Evolutionary conservation across 2,329 filamentous ascomycete species (phyloP).

Genomic region (Venturia nashicola): DNA sequence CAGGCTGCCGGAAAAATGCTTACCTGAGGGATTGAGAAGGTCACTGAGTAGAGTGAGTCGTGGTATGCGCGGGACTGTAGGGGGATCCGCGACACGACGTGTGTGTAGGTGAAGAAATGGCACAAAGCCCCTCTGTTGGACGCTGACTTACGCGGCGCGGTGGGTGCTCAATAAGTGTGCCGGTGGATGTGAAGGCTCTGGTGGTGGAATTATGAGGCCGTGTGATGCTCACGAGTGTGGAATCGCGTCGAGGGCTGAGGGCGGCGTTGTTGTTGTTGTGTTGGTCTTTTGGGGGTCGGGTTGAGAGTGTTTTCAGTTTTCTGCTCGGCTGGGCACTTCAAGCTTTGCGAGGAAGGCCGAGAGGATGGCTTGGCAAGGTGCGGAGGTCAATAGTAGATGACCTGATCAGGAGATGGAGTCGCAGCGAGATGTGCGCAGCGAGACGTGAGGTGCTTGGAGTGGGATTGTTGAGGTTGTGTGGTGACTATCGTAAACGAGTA

Average conservation of each 20-base stretch:
- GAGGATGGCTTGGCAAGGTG: not conserved
- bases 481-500: not conserved
- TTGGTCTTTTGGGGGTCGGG: not conserved
- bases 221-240: not conserved
- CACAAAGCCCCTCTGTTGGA: constrained; percentile 1
- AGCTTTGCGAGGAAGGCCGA: constrained; percentile 1
- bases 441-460: not conserved
- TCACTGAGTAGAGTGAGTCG: not conserved
- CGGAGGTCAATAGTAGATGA: not conserved
- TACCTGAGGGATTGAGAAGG: not conserved
- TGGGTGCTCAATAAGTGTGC: constrained; percentile 1
- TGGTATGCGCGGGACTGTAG: not conserved
- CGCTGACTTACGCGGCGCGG: not conserved
- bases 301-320: constrained; percentile 1
- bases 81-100: not conserved
- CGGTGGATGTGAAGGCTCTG: not conserved
- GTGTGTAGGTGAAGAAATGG: not conserved
- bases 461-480: constrained; percentile 4
- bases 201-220: not conserved
- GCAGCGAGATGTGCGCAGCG: not conserved
- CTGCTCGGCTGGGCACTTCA: not conserved
- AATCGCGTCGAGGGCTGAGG: not conserved
- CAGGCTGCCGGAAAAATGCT: not conserved
- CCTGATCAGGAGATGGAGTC: not conserved
- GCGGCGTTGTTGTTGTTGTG: not conserved